phyloP scores from a whole-genome alignment of 2,329 filamentous ascomycete genomes.

The Aspergillus tubingensis region DNA sequence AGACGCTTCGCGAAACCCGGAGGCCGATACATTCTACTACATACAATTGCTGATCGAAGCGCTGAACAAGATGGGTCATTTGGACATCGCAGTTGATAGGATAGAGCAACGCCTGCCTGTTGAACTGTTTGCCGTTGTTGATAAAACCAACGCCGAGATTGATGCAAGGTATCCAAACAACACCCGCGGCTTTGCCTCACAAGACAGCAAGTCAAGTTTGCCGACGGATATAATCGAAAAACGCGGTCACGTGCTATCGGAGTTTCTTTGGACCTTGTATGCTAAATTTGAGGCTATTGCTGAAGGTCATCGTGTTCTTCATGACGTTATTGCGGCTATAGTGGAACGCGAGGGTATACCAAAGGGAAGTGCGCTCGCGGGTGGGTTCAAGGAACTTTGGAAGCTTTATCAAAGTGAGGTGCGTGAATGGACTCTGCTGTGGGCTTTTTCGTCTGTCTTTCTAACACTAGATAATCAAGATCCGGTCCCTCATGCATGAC shows the following conservation, averaged over 20 bases:
- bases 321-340: slow-evolving; percentile 87
- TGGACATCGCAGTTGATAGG: slow-evolving; percentile 83
- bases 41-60: slow-evolving; percentile 84
- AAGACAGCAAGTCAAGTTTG: slow-evolving; percentile 57
- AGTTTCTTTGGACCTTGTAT: slow-evolving; percentile 88
- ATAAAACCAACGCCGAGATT: slow-evolving; percentile 91
- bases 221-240: slow-evolving; percentile 72
- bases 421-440: slow-evolving; percentile 10
- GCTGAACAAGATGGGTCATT: slow-evolving; percentile 80
- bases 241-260: slow-evolving; percentile 81
- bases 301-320: slow-evolving; percentile 89
- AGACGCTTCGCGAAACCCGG: slow-evolving; percentile 88
- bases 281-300: slow-evolving; percentile 97
- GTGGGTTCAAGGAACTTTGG: slow-evolving; percentile 96
- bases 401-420: slow-evolving; percentile 93
- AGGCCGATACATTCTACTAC: slow-evolving; percentile 94
- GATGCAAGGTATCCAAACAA: slow-evolving; percentile 90
- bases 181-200: slow-evolving; percentile 53
- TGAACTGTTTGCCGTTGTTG: slow-evolving; percentile 89
- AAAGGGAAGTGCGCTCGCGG: slow-evolving; percentile 68
- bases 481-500: slow-evolving; percentile 88
- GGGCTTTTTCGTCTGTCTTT: background rate
- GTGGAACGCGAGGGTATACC: slow-evolving; percentile 73
- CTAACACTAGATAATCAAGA: slow-evolving; percentile 47
- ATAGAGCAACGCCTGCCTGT: slow-evolving; percentile 92